Evolutionary conservation across 768 basidiomycete species (phyloP).

Genomic region (Hygrocybe punicea): DNA sequence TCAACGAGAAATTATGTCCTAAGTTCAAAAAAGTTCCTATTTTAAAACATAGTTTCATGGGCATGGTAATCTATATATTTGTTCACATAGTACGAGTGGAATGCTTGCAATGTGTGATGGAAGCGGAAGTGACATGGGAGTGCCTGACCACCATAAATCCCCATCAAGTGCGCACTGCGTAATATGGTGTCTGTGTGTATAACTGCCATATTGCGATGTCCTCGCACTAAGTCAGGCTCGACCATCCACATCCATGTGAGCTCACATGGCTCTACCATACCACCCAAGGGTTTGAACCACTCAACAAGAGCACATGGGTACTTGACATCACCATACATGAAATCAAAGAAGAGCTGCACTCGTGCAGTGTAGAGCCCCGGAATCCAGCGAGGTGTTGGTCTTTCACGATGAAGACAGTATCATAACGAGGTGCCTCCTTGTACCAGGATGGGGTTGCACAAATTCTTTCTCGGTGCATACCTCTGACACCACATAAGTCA

Average conservation of each 20-base stretch:
- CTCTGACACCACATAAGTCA: constrained; percentile 22
- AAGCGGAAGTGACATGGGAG: constrained; percentile 21
- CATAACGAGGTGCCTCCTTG: constrained; percentile 10
- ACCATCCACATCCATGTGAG: constrained; percentile 27
- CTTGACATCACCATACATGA: constrained; percentile 11
- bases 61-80: no score
- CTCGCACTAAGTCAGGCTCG: constrained; percentile 20
- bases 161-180: constrained; percentile 31
- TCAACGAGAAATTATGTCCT: no score
- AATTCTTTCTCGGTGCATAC: constrained; percentile 29
- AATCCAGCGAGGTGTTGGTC: constrained; percentile 21
- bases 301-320: constrained; percentile 31
- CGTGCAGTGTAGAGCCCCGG: constrained; percentile 18
- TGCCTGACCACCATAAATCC: constrained; percentile 18
- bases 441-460: constrained; percentile 9
- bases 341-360: constrained; percentile 28
- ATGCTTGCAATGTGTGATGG: constrained; percentile 21
- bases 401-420: constrained; percentile 26
- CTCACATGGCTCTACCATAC: constrained; percentile 4
- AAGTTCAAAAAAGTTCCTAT: no score
- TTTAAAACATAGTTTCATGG: no score
- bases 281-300: constrained; percentile 24
- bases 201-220: constrained; percentile 14
- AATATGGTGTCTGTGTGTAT: constrained; percentile 32
- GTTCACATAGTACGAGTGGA: constrained; percentile 19